Base-by-base conservation (phyloP, 306 rosid species). In the Vigna nakashimae region DNA sequence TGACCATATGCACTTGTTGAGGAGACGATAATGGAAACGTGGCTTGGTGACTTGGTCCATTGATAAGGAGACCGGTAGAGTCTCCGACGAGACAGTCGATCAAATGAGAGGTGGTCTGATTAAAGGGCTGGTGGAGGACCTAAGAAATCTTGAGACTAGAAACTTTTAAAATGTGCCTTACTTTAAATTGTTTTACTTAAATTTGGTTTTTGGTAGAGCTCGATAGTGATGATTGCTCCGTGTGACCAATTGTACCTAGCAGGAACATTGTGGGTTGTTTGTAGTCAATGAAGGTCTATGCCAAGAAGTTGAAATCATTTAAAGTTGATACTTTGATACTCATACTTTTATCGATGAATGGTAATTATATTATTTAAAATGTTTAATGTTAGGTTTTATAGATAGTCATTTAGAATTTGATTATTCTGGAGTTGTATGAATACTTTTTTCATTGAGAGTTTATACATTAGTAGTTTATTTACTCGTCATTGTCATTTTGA, bases 31-130 rank as follows among this genome's bases (percentile, higher is more conserved):
- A 22, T 7, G 43, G 82, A 71, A 50, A 36, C 42, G 59, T 40
- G 43, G 52, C 68, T 15, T 48, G 71, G 64, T 70, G 77, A 78
- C 59, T 59, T 50, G 53, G 17, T 69, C 69, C 32, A 18, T 42
- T 46, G 52, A 46, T 45, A 26, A 28, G 40, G 34, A 69, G 32
- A 22, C 18, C 45, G 36, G 14, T 59, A 22, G 65, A 49, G 45
- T 73, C 56, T 53, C 73, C 15, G 30, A 20, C 17, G 32, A 52
- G 66, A 76, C 52, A 74, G 7, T 62, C 38, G 36, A 48, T 46
- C 17, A 62, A 75, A 18, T 32, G 59, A 11, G 18, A 66, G 65
- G 59, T 42, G n/a, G 18, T 53, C 1, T 40, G 28, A 24, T 66
- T 52, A 42, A 51, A 76, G 17, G 30, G 73, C n/a, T 38, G 9